Percentiles rank a stretch among this genome's conserved stretches.
Conservation (phyloP, 768 basidiomycete species). For the Omphalotus guepiniiformis region DNA sequence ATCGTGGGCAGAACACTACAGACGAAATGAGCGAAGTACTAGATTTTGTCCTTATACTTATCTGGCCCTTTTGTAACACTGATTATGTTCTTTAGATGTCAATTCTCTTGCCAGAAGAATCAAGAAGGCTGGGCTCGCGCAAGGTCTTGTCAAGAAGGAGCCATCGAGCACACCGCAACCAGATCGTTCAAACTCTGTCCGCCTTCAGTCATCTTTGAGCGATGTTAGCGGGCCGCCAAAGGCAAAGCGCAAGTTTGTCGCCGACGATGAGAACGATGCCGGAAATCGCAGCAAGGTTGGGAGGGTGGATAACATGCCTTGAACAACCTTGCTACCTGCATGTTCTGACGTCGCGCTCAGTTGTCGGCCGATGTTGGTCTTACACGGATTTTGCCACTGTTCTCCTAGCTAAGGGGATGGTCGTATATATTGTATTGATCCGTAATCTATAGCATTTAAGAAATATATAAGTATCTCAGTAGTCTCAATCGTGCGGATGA, state of each 20-base stretch:
- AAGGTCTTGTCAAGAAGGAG: conserved; percentile 9
- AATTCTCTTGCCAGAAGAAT: conserved; percentile 36
- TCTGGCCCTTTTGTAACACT: not conserved
- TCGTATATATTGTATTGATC: not conserved
- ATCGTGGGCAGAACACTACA: conserved; percentile 61
- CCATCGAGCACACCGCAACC: conserved; percentile 1
- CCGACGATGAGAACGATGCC: conserved; percentile 23
- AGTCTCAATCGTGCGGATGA: not conserved
- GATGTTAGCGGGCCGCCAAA: conserved; percentile 12
- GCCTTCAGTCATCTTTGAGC: too few relatives aligned
- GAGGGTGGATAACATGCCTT: not conserved
- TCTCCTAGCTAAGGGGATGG: too few relatives aligned
- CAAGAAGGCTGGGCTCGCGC: conserved; percentile 16
- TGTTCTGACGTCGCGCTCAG: too few relatives aligned
- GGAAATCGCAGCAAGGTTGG: conserved; percentile 14
- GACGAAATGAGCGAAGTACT: conserved; percentile 49
- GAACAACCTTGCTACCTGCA: too few relatives aligned
- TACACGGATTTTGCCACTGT: too few relatives aligned
- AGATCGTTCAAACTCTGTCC: not conserved
- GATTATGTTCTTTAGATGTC: conserved; percentile 22
- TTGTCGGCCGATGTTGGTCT: too few relatives aligned
- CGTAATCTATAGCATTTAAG: not conserved
- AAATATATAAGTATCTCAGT: not conserved
- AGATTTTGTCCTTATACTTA: not conserved
- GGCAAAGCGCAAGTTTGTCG: conserved; percentile 32